Evolutionary conservation across 163 green algal species (phyloP).

Genomic region (Scenedesmus sp.): DNA sequence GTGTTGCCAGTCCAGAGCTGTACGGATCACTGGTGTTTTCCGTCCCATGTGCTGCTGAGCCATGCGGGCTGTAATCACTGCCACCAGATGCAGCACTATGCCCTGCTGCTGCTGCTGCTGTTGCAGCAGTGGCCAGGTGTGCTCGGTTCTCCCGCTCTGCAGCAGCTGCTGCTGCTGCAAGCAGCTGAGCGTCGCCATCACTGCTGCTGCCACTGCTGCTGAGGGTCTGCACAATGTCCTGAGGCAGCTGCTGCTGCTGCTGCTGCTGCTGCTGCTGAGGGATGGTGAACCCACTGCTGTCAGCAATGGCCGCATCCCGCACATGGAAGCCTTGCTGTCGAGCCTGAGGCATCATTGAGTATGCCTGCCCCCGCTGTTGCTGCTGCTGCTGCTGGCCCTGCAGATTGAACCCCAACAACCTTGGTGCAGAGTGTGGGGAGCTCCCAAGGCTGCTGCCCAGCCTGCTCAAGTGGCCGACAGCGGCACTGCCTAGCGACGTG

Average conservation of each 20-base stretch:
- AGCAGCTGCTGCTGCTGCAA: conserved; percentile 19
- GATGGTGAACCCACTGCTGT: not conserved
- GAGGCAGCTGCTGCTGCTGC: not conserved
- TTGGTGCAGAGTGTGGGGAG: not conserved
- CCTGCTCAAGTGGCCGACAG: not conserved
- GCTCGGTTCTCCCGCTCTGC: not conserved
- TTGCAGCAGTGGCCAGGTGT: not conserved
- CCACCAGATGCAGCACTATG: not conserved
- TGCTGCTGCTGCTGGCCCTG: not conserved
- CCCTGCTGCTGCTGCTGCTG: not conserved
- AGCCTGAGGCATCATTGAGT: not conserved
- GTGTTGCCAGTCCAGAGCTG: not conserved
- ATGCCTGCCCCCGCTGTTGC: not conserved
- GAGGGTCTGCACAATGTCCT: not conserved
- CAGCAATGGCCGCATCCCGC: not conserved
- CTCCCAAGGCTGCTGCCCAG: not conserved
- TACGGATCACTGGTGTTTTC: not conserved
- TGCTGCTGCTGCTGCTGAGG: not conserved
- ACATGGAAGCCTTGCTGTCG: conserved; percentile 33
- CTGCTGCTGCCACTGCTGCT: conserved; percentile 24
- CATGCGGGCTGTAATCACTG: not conserved
- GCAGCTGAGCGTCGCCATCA: not conserved
- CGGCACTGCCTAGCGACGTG: not conserved
- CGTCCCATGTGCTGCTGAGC: not conserved
- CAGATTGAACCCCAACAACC: not conserved